These are phyloP conservation scores for Trichothecium roseum DNA, from an alignment of 2,329 filamentous ascomycete genomes.

Conservation along the genomic window DNA sequence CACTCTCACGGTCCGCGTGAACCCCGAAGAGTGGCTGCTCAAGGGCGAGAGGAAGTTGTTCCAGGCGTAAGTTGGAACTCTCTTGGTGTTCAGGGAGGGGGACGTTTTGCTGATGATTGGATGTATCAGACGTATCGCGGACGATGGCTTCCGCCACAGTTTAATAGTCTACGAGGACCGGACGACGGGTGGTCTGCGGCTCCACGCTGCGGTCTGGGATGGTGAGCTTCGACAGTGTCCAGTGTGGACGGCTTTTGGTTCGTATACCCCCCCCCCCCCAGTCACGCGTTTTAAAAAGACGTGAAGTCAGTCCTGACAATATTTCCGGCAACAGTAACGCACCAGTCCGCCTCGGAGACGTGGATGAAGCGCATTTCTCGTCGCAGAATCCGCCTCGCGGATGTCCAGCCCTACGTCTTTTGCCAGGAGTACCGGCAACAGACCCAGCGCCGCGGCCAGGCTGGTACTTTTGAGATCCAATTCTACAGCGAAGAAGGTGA, in stretches of 20 bases:
- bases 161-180: conserved; percentile 44
- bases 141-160: conserved; percentile 42
- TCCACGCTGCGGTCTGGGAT: conserved; percentile 46
- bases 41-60: conserved; percentile 41
- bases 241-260: conserved; percentile 56
- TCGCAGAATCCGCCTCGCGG: conserved; percentile 38
- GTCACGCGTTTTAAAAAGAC: too few relatives aligned
- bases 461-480: conserved; percentile 39
- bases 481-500: conserved; percentile 33
- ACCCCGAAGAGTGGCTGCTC: conserved; percentile 35
- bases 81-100: neutral
- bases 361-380: conserved; percentile 41
- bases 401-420: conserved; percentile 49
- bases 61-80: conserved; percentile 36
- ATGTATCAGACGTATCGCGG: conserved; percentile 42
- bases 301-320: too few relatives aligned
- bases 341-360: conserved; percentile 33
- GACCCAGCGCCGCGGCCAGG: conserved; percentile 36
- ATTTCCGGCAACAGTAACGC: conserved; percentile 33
- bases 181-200: conserved; percentile 35
- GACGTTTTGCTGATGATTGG: too few relatives aligned
- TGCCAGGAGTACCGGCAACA: conserved; percentile 43
- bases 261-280: conserved; percentile 9
- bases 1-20: conserved; percentile 29
- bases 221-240: conserved; percentile 44